Base-by-base conservation (phyloP, 257 asterid species). In the Solanum etuberosum region DNA sequence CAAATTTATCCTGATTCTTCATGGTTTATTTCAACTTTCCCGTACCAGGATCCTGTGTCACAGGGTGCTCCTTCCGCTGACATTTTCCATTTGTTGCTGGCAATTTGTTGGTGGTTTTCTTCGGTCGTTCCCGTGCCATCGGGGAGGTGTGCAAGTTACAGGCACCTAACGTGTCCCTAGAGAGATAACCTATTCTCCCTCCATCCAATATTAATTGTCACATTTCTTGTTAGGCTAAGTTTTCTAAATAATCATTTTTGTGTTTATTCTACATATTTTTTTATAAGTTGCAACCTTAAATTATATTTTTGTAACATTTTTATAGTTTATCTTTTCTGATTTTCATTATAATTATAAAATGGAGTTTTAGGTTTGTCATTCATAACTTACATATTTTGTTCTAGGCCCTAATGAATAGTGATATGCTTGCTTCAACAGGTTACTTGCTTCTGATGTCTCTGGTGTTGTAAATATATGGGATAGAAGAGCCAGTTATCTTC, bases 391-490 rank as follows among this genome's bases (percentile, higher is more conserved):
- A 27, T 29, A 42, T 2, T 43, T 46, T 78, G 15, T 43, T 78
- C 27, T 78, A 43, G 27, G 27, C 16, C 40, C 40, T 78, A 43
- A 25, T 78, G 27, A 46, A 27, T 43, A 43, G 15, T 78, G 23
- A 48, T 18, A 18, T 46, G 85, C 29, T 80, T 80, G 29, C 85
- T 80, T 85, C 83, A 78, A 86, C 87, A 97, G 99, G 96, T 90
- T 97, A 88, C 93, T 95, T 38, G 99, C 99, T 87, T 94, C 99
- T 38, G 99, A 97, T 89, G 86, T 90, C 86, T 89, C 87, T 92
- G 99, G 99, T 83, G 90, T 88, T 57, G 92, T 97, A 86, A 93
- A 94, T 90, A 78, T 97, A 54, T 97, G 99, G 99, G 99, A 97
- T 87, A 93, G 99, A 97, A 94, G 99, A 92, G 93, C 61, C 43